Evolutionary conservation across 495 filamentous ascomycete genomes (phyloP), one percentile per base, ranked within the genome.

Genomic region (Annulohypoxylon maeteangense): DNA sequence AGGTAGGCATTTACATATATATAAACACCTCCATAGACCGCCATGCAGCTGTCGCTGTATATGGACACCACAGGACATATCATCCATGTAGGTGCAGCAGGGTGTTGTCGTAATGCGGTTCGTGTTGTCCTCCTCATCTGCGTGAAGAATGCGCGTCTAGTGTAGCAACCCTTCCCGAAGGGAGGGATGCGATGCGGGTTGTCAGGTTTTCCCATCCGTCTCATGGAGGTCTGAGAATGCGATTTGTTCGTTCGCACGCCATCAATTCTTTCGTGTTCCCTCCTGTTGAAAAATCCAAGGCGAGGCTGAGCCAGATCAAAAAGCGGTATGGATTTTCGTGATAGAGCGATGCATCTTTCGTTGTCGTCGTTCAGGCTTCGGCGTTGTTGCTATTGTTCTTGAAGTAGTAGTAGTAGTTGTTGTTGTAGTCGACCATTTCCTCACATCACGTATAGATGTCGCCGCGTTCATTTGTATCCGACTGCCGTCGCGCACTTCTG

Each of bases 401-500:
- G 31, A 4, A 7, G 34, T 22, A 2, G 40, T 56, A 8, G 29
- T 57, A 10, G 7, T 36, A 29, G 27, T 29, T 7, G 42, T 47
- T 22, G 42, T 20, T 7, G 14, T 48, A 8, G 32, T 65, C 51
- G 38, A 32, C 59, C 8, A 23, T 4, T 25, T 62, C 32, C 42
- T 40, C 25, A 12, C 50, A 20, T 12, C 45, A n/a, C 50, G 11
- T 11, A 36, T 10, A 42, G 29, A 47, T 14, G 44, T 16, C 34
- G 34, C 23, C 14, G 45, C 16, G 18, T 65, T 92, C 88, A 92
- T 53, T 85, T 86, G 64, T 88, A 93, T 67, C 91, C 91, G 25
- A 92, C 89, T 75, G 91, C 88, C 56, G 85, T 85, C 18, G 91
- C 90, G 77, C 91, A 93, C 29, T 90, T 87, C 59, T 84, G 87